Evolutionary conservation across 768 basidiomycete species (phyloP).

Genomic region (Cytidiella melzeri): DNA sequence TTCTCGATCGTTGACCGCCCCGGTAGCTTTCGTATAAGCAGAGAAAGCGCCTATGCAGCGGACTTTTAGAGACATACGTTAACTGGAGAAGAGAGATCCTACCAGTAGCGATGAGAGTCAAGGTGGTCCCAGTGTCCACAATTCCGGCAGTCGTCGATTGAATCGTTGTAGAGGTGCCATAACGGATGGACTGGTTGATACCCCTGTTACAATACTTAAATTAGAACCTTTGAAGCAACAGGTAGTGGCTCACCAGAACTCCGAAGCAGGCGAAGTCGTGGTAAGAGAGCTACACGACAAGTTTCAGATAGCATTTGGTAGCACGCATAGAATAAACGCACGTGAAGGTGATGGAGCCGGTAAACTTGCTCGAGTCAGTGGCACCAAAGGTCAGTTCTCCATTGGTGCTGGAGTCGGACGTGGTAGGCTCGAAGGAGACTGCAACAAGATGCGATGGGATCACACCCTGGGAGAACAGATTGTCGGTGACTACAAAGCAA

Average conservation of each 20-base stretch:
- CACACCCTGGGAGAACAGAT: conserved; percentile 22
- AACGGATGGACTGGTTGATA: conserved; percentile 21
- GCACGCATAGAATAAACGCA: neutral
- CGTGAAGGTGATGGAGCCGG: conserved; percentile 25
- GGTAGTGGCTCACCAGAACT: conserved; percentile 9
- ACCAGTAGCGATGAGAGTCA: conserved; percentile 14
- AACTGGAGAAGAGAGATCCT: neutral
- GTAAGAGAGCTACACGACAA: conserved; percentile 18
- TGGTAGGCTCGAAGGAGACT: conserved; percentile 26
- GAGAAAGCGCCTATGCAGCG: conserved; percentile 42
- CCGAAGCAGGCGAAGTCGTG: conserved; percentile 13
- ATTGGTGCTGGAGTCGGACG: conserved; percentile 11
- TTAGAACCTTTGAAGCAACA: neutral
- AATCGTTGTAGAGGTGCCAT: conserved; percentile 21
- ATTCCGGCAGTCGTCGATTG: conserved; percentile 20
- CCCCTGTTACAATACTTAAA: conserved; percentile 11
- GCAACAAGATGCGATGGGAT: conserved; percentile 21
- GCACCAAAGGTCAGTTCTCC: conserved; percentile 20
- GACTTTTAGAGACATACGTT: no score
- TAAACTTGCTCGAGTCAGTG: conserved; percentile 18
- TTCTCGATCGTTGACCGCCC: conserved; percentile 39
- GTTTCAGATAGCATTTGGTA: neutral
- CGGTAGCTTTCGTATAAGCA: conserved; percentile 43
- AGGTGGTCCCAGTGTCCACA: conserved; percentile 24
- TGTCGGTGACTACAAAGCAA: conserved; percentile 36